Conservation (phyloP, 208 protist species). For the Acanthamoeba sp. region DNA sequence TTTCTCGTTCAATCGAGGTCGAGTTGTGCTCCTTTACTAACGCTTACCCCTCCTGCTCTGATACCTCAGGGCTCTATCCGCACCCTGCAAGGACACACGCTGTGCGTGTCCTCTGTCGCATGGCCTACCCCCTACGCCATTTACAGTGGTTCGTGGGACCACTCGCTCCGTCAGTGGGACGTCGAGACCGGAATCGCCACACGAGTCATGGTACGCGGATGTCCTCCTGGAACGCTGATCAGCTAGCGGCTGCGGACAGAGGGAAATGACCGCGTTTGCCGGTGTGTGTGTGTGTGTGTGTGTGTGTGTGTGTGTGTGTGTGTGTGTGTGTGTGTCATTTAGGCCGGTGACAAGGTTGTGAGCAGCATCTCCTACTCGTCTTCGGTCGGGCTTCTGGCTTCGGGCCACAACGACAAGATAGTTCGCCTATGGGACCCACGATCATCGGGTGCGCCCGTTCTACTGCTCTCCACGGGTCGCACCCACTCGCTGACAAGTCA, state of each 20-base stretch:
- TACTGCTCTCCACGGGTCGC: not conserved
- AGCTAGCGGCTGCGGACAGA: no score
- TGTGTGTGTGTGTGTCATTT: no score
- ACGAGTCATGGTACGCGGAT: constrained; percentile 28
- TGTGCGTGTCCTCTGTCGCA: constrained; percentile 13
- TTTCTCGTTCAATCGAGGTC: not conserved
- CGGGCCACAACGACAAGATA: constrained; percentile 34
- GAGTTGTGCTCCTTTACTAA: not conserved
- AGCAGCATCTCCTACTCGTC: constrained; percentile 34
- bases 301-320: no score
- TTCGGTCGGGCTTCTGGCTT: not conserved
- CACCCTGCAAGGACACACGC: not conserved
- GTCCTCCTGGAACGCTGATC: no score
- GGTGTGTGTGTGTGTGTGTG: not conserved
- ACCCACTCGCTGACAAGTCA: not conserved
- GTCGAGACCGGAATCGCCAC: constrained; percentile 30
- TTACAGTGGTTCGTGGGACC: constrained; percentile 66
- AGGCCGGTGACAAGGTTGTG: constrained; percentile 48
- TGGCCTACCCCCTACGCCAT: constrained; percentile 47
- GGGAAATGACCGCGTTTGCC: no score
- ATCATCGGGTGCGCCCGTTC: not conserved
- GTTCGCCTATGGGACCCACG: constrained; percentile 62
- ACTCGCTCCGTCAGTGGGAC: constrained; percentile 43
- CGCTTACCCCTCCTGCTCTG: no score
- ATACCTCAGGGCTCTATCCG: not conserved